Base-by-base conservation (phyloP, 805 yeast species). In the Yueomyces sp. region DNA sequence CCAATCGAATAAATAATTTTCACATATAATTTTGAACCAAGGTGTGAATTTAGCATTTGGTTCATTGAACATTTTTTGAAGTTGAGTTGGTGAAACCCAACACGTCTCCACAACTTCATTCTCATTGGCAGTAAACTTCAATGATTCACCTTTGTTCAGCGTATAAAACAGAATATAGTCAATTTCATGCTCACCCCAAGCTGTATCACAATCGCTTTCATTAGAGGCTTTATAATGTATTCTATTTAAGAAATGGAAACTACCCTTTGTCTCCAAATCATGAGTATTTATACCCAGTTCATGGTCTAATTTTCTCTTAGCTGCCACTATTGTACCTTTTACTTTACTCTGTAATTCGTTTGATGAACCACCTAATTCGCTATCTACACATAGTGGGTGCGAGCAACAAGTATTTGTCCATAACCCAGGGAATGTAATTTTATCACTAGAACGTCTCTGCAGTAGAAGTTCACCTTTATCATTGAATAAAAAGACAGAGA, bases 321-420 rank as follows among this genome's bases (percentile, higher is more conserved):
- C 96, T 2, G 98, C 98, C 38, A 69, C 68, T 57, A 78, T 83
- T 43, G 77, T 94, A 46, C 98, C 98, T 29, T 64, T 63, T 5
- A 90, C 69, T 6, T 94, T 84, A 34, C 70, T 65, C 4, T 66
- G 63, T 46, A 88, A 68, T 40, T 66, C 37, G 19, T 37, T 26
- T 36, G 38, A 40, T 34, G 59, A 55, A 3, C 49, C 47, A 38
- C 67, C 57, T 58, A 87, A 68, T 63, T 92, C 99, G 36, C 76
- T 67, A 36, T 79, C 73, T 34, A 86, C 76, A 44, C 95, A 86
- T 43, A 92, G 70, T 7, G 99, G 99, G 62, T 92, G 99, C 1
- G 97, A 88, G 63, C 99, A 92, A 66, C 99, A 92, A 2, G 99
- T 92, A 63, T 92, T 92, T 28, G 99, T 92, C 99, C 99, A 92